phyloP scores from a whole-genome alignment of 805 yeast genomes.

The Pichia californica region DNA sequence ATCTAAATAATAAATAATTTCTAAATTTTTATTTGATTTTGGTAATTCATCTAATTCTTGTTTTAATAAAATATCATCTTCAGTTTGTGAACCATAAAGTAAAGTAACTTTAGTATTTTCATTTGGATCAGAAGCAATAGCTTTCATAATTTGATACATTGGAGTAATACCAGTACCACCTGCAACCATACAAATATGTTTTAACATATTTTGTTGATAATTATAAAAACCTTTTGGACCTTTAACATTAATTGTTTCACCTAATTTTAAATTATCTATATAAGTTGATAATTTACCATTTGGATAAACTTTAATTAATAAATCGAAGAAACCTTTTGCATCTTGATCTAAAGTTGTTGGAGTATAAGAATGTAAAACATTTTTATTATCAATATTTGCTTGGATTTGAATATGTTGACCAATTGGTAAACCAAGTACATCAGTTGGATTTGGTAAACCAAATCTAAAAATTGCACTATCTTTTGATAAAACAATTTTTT shows the following conservation, averaged over 20 bases:
- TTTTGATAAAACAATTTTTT: slow-evolving; percentile 69
- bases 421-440: slow-evolving; percentile 79
- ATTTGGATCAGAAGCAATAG: slow-evolving; percentile 66
- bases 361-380: slow-evolving; percentile 80
- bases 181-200: slow-evolving; percentile 80
- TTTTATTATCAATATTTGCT: slow-evolving; percentile 72
- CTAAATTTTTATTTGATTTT: slow-evolving; percentile 51
- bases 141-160: slow-evolving; percentile 86
- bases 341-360: slow-evolving; percentile 76
- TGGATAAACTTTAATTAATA: slow-evolving; percentile 80
- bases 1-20: slow-evolving; percentile 69
- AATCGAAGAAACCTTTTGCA: slow-evolving; percentile 74
- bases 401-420: slow-evolving; percentile 89
- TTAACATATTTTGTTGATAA: slow-evolving; percentile 73
- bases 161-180: slow-evolving; percentile 98
- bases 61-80: slow-evolving; percentile 72
- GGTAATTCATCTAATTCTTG: slow-evolving; percentile 70
- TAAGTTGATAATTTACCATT: slow-evolving; percentile 76
- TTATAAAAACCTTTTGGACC: slow-evolving; percentile 91
- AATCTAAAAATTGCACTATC: slow-evolving; percentile 82
- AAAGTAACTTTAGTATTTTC: slow-evolving; percentile 73
- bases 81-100: slow-evolving; percentile 75
- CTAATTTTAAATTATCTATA: slow-evolving; percentile 66
- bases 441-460: slow-evolving; percentile 67
- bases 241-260: slow-evolving; percentile 69